Evolutionary conservation across 228 moss, liverwort and hornwort genomes (phyloP), one percentile per base, ranked within the genome.

Genomic region (Sphagnum magellanicum): DNA sequence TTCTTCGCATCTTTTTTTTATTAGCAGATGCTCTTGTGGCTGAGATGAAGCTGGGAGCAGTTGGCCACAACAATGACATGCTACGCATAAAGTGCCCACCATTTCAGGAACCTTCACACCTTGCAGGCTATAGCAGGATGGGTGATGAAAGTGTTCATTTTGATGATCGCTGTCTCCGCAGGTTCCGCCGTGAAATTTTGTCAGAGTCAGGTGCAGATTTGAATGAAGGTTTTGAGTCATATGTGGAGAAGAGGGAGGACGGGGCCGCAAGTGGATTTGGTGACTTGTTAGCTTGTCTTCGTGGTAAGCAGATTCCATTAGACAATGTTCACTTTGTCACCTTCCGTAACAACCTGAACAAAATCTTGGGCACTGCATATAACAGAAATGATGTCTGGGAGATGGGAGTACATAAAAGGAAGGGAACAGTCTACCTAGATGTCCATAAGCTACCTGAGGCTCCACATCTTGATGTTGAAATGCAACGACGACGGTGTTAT

Each of bases 281-380:
- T 67, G 92, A 91, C 78, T 73, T 98, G 5, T 81, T 98, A 67
- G 91, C 90, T 76, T 98, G 98, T 79, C 71, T 98, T 50, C 85
- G 94, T 77, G 86, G 84, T 73, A 98, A 93, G 77, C 85, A 89
- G 75, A 76, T 88, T 74, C 78, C 84, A 71, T 91, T 98, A 16
- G 87, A 94, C 70, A 94, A 92, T 79, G 90, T 98, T 76, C 98
- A 98, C 75, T 94, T 98, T 68, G 98, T 98, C 70, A 98, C 98
- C 0, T 98, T 89, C 77, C 98, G 98, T 51, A 93, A 98, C 80
- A 98, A 98, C 79, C 76, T 98, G 75, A 98, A 98, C 87, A 98
- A 98, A 87, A 98, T 98, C 79, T 86, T 98, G 15, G 98, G 93
- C 63, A 94, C 98, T 59, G 94, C 98, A 6, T 98, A 98, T 55